phyloP scores from a whole-genome alignment of 2,329 filamentous ascomycete genomes.

The Colletotrichum sansevieriae region DNA sequence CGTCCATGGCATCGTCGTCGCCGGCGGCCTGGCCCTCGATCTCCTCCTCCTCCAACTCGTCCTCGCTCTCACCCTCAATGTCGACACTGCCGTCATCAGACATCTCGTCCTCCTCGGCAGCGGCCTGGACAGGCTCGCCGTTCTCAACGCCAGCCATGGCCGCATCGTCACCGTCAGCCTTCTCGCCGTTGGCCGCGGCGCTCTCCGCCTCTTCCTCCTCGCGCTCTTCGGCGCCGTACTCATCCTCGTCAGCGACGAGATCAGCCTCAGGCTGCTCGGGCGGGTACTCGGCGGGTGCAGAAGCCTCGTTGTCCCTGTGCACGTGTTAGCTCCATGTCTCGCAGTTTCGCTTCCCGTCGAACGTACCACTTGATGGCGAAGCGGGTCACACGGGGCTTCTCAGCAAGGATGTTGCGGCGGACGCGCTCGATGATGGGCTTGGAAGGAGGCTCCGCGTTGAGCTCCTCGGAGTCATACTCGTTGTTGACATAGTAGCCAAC shows the following conservation, averaged over 20 bases:
- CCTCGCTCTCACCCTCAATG: slow-evolving; percentile 81
- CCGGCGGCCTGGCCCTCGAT: slow-evolving; percentile 52
- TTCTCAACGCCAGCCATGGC: slow-evolving; percentile 81
- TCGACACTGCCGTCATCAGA: slow-evolving; percentile 84
- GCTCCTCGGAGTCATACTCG: slow-evolving; percentile 93
- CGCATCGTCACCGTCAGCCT: slow-evolving; percentile 71
- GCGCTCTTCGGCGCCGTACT: slow-evolving; percentile 91
- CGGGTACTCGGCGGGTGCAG: slow-evolving; percentile 94
- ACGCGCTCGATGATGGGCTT: slow-evolving; percentile 96
- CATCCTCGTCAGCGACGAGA: slow-evolving; percentile 83
- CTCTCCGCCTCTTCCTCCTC: slow-evolving; percentile 75
- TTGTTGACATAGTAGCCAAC: slow-evolving; percentile 99
- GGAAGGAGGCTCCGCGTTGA: slow-evolving; percentile 88
- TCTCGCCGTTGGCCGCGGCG: slow-evolving; percentile 57
- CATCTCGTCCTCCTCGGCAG: slow-evolving; percentile 74
- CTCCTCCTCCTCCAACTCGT: slow-evolving; percentile 76
- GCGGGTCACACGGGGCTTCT: slow-evolving; percentile 96
- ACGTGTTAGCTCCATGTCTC: slow-evolving; percentile 30
- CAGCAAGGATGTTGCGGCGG: slow-evolving; percentile 89
- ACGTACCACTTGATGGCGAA: slow-evolving; percentile 98
- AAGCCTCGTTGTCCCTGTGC: slow-evolving; percentile 93
- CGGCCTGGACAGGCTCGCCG: slow-evolving; percentile 61
- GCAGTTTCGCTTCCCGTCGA: background rate
- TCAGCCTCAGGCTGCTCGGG: slow-evolving; percentile 98
- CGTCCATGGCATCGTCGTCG: slow-evolving; percentile 64